phyloP scores from a whole-genome alignment of 2,329 filamentous ascomycete species.

The Fusarium sp. region DNA sequence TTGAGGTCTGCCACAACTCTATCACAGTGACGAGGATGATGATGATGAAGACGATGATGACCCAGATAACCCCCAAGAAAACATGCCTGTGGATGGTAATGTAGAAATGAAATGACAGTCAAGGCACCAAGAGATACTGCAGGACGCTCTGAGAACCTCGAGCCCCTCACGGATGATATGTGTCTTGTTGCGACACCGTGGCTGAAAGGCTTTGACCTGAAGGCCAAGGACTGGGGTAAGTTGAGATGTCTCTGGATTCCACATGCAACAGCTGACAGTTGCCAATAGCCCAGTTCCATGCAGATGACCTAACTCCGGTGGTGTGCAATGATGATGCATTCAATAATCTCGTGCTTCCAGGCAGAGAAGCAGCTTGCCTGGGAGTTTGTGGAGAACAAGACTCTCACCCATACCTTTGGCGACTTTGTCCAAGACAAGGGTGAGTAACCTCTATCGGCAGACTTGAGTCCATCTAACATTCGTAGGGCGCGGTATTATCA shows the following conservation, averaged over 20 bases:
- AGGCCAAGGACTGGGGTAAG: slow-evolving; percentile 42
- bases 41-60: not conserved
- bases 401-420: slow-evolving; percentile 42
- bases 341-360: slow-evolving; percentile 49
- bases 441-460: fast-evolving
- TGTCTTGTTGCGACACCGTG: slow-evolving; percentile 49
- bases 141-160: slow-evolving; percentile 38
- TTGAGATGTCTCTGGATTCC: fast-evolving
- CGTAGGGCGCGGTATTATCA: slow-evolving; percentile 52
- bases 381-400: slow-evolving; percentile 52
- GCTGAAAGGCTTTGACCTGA: slow-evolving; percentile 51
- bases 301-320: not conserved
- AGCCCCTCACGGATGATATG: slow-evolving; percentile 46
- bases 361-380: slow-evolving; percentile 51
- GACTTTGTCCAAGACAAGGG: slow-evolving; percentile 50
- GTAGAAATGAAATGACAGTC: slow-evolving; percentile 2
- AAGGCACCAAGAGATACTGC: not conserved
- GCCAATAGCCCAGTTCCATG: not conserved
- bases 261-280: not conserved
- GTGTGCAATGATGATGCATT: slow-evolving; percentile 50
- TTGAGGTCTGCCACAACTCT: too few species aligned
- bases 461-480: not conserved
- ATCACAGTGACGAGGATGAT: too few species aligned
- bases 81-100: not conserved
- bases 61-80: not conserved